A percentile compares a stretch with the other conserved stretches of the same genome.
Conservation (phyloP, 1,139 yeast species). For the Taphrina confusa region DNA sequence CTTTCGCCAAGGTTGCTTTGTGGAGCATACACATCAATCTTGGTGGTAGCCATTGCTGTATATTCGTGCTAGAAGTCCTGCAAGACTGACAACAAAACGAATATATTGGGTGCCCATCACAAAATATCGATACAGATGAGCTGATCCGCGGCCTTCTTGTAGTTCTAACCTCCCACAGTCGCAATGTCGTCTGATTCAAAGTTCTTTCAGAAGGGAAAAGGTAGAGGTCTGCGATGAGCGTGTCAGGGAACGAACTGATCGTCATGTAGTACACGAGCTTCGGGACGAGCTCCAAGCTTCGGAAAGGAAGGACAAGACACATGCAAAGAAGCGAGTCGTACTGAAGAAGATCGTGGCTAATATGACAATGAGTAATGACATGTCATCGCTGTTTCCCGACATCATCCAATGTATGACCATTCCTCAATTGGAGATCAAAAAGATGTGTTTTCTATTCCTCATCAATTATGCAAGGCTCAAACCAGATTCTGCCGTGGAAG, state of each 20-base stretch:
- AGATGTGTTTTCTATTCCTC: constrained; percentile 59
- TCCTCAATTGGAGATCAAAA: constrained; percentile 71
- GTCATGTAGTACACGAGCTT: constrained; percentile 54
- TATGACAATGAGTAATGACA: constrained; percentile 80
- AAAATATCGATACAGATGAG: too few relatives aligned
- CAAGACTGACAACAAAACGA: too few relatives aligned
- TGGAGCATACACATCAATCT: too few relatives aligned
- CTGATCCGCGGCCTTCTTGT: too few relatives aligned
- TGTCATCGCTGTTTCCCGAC: constrained; percentile 67
- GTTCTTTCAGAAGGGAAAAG: constrained; percentile 32
- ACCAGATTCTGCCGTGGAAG: constrained; percentile 50
- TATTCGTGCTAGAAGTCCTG: too few relatives aligned
- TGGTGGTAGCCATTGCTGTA: too few relatives aligned
- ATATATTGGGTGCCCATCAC: too few relatives aligned
- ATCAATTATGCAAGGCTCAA: constrained; percentile 61
- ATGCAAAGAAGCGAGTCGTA: constrained; percentile 57
- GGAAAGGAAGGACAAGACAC: constrained; percentile 55
- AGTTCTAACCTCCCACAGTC: too few relatives aligned
- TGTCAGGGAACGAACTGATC: background rate
- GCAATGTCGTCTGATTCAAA: constrained; percentile 30
- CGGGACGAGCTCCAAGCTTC: constrained; percentile 54
- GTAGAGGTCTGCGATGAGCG: background rate
- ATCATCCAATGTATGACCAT: constrained; percentile 61
- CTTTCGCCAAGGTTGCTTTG: too few relatives aligned
- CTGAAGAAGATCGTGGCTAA: constrained; percentile 79